Evolutionary conservation across 805 yeast species (phyloP), one percentile per base, ranked within the genome.

Genomic region (Candida maris): DNA sequence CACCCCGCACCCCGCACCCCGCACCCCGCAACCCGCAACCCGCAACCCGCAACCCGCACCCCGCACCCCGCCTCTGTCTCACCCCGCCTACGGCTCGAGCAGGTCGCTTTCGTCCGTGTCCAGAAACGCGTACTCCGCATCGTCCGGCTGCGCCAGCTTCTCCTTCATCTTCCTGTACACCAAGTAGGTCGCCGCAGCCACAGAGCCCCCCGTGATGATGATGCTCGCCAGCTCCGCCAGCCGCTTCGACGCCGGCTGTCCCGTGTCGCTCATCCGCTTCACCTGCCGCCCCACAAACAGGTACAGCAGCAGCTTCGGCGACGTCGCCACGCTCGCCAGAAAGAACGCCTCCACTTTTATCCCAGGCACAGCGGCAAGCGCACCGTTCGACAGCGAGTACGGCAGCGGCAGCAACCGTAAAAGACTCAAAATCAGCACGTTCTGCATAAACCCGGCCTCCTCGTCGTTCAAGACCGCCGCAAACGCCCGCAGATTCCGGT

Each of bases 401-500:
- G 97, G 97, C 51, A 91, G 72, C 1, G 98, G 98, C 49, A 96
- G 87, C 39, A 91, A 59, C 37, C 97, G 68, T 19, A 91, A 71
- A 54, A 91, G 66, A 35, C 83, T 74, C 35, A 91, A 60, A 17
- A 93, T 61, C 45, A 79, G 57, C 39, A 88, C 71, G 39, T 79
- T 75, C 46, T 82, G 81, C 37, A 76, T 74, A 29, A 48, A 56
- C 5, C 54, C 34, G 2, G 52, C 52, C 2, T 49, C 48, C 17
- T 46, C 42, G 39, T 86, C 94, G 47, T 73, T 77, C 41, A 91
- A 59, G 4, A 86, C 83, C 37, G 80, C 77, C 1, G 85, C 72
- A 44, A 93, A 73, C 1, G 95, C 86, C 45, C 79, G 73, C 45
- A 93, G 77, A 42, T 74, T 77, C 37, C 74, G 75, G 54, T 83